These are phyloP conservation scores for Trametes sp. DNA, from an alignment of 1,284 basidiomycete genomes.

Conservation along the genomic window DNA sequence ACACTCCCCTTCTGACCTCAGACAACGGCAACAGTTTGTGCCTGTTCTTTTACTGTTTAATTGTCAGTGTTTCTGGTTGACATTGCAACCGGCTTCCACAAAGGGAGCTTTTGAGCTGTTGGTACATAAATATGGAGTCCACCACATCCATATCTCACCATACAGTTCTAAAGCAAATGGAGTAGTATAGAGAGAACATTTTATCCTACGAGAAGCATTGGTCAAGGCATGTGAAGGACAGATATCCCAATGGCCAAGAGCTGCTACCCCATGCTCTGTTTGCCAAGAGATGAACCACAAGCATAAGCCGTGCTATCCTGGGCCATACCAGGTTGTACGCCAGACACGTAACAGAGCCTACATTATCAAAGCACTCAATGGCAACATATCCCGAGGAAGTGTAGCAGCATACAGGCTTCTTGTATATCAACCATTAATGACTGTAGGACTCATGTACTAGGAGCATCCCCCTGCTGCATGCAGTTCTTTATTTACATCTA, in stretches of 20 bases:
- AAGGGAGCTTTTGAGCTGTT: constrained; percentile 8
- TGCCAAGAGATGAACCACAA: constrained; percentile 11
- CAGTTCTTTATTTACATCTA: too few species aligned
- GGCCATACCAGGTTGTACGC: constrained; percentile 32
- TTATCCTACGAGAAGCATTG: constrained; percentile 19
- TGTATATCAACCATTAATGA: background rate
- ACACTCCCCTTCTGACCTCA: too few species aligned
- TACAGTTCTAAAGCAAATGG: constrained; percentile 26
- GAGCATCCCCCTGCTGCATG: too few species aligned
- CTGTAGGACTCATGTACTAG: too few species aligned
- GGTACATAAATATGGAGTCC: constrained; percentile 9
- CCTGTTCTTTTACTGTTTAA: too few species aligned
- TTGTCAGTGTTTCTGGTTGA: too few species aligned
- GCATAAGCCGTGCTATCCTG: constrained; percentile 6
- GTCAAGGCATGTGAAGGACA: constrained; percentile 22
- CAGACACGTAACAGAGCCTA: constrained; percentile 40
- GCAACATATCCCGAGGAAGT: background rate
- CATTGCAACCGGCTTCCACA: too few species aligned
- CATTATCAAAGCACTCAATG: constrained; percentile 26
- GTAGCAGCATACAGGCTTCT: constrained; percentile 11
- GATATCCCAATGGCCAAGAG: constrained; percentile 6
- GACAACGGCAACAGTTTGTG: too few species aligned
- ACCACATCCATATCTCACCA: constrained; percentile 22
- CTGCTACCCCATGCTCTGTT: constrained; percentile 3
- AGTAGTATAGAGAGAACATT: constrained; percentile 17